Evolutionary conservation across 768 basidiomycete species (phyloP), one percentile per base, ranked within the genome.

Genomic region (Hypholoma sublateritium): DNA sequence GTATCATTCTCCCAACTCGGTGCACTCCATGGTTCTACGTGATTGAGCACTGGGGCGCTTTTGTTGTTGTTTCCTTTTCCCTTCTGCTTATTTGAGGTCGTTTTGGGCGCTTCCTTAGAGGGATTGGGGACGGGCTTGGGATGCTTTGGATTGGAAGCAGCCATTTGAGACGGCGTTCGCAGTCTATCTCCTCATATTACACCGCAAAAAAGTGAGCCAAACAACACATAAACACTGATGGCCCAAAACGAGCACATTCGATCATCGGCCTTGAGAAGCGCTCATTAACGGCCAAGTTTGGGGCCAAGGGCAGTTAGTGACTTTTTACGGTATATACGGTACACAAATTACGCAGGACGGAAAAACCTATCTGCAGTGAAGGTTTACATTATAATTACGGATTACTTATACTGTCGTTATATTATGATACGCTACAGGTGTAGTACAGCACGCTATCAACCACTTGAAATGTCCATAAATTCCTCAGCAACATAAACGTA

Each of bases 41-140:
- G 52, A 42, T 46, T 55, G 53, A 69, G 25, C n/a, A 58, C 52
- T 44, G 60, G 19, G n/a, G 44, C 17, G 13, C 52, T 46, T 57
- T 64, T 61, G 13, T 53, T n/a, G 25, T 58, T 60, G 36, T 72
- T 72, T 64, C 75, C 78, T 64, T 80, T 83, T 57, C 72, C 78
- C 70, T 84, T 83, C 59, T 70, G 74, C 64, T 83, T 81, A 60
- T 75, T 79, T 58, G 78, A 62, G 16, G 51, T 42, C 24, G 67
- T 14, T 47, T 69, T 71, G 22, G 50, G 51, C 37, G 58, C 51
- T 45, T 59, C 59, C 54, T 67, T 65, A n/a, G 44, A 53, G 49
- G 50, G 28, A 22, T 59, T 55, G n/a, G 60, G 37, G 17, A 58
- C 59, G 43, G 61, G 51, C 19, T 62, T 68, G 57, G 55, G 59